Evolutionary conservation across 169 alveolate species (phyloP).

Genomic region (Ichthyophthirius multifiliis): DNA sequence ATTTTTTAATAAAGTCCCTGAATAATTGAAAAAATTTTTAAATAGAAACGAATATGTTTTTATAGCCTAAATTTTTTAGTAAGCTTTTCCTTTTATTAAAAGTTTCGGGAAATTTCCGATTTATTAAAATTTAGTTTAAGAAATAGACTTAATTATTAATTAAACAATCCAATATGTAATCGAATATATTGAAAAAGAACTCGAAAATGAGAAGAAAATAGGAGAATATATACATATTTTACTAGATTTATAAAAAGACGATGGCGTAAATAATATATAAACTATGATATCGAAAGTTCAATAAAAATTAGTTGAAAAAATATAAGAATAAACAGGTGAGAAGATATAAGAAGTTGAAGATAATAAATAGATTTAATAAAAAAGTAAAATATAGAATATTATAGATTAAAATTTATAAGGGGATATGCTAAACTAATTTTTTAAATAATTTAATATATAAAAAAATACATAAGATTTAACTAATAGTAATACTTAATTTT

Average conservation of each 20-base stretch:
- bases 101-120: not conserved
- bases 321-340: not conserved
- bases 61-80: not conserved
- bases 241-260: not conserved
- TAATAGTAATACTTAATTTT: no score
- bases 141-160: not conserved
- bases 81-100: not conserved
- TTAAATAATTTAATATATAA: no score
- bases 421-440: no score
- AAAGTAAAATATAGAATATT: not conserved
- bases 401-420: no score
- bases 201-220: not conserved
- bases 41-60: not conserved
- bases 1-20: not conserved
- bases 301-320: not conserved
- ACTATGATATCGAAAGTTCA: no score
- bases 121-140: not conserved
- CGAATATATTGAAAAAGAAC: not conserved
- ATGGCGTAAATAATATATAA: no score
- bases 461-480: no score
- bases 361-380: not conserved
- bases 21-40: not conserved
- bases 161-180: not conserved
- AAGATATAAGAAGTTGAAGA: not conserved
- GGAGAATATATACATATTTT: not conserved